Evolutionary conservation across 176 grass and related monocot species (phyloP), one percentile per base, ranked within the genome.

Genomic region (Aegilops sharonensis): DNA sequence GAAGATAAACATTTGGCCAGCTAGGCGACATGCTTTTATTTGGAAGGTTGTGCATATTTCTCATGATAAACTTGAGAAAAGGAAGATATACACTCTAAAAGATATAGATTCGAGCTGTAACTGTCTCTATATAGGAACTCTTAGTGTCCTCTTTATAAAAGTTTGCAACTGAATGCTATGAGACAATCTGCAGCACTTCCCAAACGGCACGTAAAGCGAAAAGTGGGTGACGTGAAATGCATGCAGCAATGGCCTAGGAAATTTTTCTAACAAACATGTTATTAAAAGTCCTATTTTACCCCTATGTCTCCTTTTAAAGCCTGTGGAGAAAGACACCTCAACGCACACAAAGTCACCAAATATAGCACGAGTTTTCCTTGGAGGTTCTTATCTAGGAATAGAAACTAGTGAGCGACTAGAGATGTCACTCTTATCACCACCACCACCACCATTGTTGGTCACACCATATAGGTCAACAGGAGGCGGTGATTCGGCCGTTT

Each of bases 391-490:
- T 37, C 9, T 43, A 43, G 42, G 42, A 43, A 3, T 17, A 45
- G 54, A 40, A 29, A 10, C 6, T 63, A 75, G 69, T 29, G 35
- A 42, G 15, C 21, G 34, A 29, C 47, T 31, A 42, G 35, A 83
- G 23, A 84, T 84, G 82, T 75, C 54, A 2, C 23, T 75, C 36
- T 14, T 32, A 27, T 73, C 84, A 45, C 60, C 70, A 18, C 67
- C 80, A 45, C 21, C 39, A n/a, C 11, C 71, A 74, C 24, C 43
- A 52, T 50, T 57, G 52, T 17, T 30, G 7, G 17, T 66, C 32
- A 13, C 35, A 30, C 40, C n/a, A 5, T 59, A 56, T 29, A 45
- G 5, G 14, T 37, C 76, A 36, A 9, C 10, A 6, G 9, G 31
- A 2, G 64, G 10, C 14, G 17, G 4, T 61, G 18, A 17, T 47